Conservation (phyloP, 2,329 filamentous ascomycete genomes). For the Colletotrichum liaoningense region DNA sequence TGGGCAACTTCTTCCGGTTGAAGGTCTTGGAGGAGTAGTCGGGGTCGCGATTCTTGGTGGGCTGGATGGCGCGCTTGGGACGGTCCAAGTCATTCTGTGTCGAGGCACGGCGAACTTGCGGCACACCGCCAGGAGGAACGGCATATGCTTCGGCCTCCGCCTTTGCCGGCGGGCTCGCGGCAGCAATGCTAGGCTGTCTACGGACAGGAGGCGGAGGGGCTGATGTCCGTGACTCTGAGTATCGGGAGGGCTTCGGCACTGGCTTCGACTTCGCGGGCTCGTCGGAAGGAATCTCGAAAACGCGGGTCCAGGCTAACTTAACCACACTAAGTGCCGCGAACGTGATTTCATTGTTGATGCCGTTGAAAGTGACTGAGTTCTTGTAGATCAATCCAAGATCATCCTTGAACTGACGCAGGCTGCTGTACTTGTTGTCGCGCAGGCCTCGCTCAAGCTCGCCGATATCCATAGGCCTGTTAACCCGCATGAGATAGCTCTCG, state of each 20-base stretch:
- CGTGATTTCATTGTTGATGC: slow-evolving; percentile 79
- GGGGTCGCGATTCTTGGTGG: slow-evolving; percentile 90
- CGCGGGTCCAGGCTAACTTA: slow-evolving; percentile 61
- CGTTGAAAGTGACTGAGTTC: slow-evolving; percentile 88
- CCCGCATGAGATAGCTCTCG: slow-evolving; percentile 74
- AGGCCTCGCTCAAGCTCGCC: slow-evolving; percentile 84
- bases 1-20: slow-evolving; percentile 91
- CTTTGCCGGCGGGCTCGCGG: slow-evolving; percentile 50
- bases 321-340: slow-evolving; percentile 66
- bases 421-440: slow-evolving; percentile 73
- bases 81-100: slow-evolving; percentile 80
- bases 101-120: slow-evolving; percentile 87
- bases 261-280: slow-evolving; percentile 71
- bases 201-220: slow-evolving; percentile 44
- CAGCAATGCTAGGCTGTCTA: slow-evolving; percentile 43
- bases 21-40: slow-evolving; percentile 83
- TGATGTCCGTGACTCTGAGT: slow-evolving; percentile 56
- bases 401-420: slow-evolving; percentile 76
- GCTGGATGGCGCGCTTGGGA: slow-evolving; percentile 93
- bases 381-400: slow-evolving; percentile 83
- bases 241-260: slow-evolving; percentile 57
- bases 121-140: slow-evolving; percentile 80
- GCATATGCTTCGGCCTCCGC: slow-evolving; percentile 69
- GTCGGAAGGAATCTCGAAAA: slow-evolving; percentile 56
- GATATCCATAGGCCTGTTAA: slow-evolving; percentile 87